A percentile compares a stretch with the other conserved stretches of the same genome.
These are phyloP conservation scores for Colletotrichum godetiae DNA, from an alignment of 2,329 filamentous ascomycete genomes.

Conservation along the genomic window DNA sequence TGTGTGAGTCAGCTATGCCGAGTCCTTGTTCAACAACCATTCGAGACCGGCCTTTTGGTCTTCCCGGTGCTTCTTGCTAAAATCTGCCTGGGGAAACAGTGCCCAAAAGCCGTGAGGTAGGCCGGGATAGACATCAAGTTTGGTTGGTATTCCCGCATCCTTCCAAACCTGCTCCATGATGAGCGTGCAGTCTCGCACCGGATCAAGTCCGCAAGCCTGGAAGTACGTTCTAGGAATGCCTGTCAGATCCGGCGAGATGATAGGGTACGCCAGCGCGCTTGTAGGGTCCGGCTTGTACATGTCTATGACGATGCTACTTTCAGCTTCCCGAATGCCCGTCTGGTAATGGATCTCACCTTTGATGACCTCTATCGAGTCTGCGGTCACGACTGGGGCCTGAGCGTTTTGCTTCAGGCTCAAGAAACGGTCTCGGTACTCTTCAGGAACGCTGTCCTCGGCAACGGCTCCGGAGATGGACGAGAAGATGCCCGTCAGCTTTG, in stretches of 20 bases:
- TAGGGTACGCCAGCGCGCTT: constrained; percentile 41
- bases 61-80: constrained; percentile 38
- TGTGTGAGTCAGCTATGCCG: not conserved
- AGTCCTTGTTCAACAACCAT: constrained; percentile 36
- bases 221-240: constrained; percentile 47
- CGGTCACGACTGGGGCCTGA: constrained; percentile 39
- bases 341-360: constrained; percentile 35
- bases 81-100: constrained; percentile 39
- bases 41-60: constrained; percentile 39
- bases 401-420: constrained; percentile 43
- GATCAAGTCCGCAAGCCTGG: constrained; percentile 45
- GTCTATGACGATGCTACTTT: constrained; percentile 32
- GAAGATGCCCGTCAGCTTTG: constrained; percentile 43
- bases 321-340: not conserved
- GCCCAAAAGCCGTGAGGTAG: constrained; percentile 46
- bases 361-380: constrained; percentile 39
- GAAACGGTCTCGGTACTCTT: constrained; percentile 43
- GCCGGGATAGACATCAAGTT: constrained; percentile 43
- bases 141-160: constrained; percentile 42
- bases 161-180: constrained; percentile 44
- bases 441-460: constrained; percentile 39
- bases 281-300: constrained; percentile 41
- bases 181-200: constrained; percentile 43
- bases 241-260: constrained; percentile 38
- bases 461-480: constrained; percentile 39